Conservation (phyloP, 2,329 filamentous ascomycete genomes). For the Pezicula radicicola region DNA sequence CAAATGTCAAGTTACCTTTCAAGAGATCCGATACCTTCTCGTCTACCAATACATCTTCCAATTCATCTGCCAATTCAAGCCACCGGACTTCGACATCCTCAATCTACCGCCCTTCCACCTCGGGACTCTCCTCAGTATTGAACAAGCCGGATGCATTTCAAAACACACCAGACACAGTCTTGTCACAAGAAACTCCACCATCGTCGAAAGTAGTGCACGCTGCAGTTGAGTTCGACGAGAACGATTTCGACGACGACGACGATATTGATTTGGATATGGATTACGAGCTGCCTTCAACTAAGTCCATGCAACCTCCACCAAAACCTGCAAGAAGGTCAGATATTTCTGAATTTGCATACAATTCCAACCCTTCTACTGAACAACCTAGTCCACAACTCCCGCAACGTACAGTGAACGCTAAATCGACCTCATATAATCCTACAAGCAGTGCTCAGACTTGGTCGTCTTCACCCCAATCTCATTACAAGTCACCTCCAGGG, state of each 20-base stretch:
- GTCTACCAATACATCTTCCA: too few relatives aligned
- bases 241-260: slow-evolving; percentile 85
- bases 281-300: slow-evolving; percentile 16
- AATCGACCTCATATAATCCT: slow-evolving; percentile 8
- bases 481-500: slow-evolving; percentile 32
- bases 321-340: slow-evolving; percentile 41
- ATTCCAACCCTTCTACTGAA: not conserved
- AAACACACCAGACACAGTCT: slow-evolving; percentile 34
- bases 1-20: slow-evolving; percentile 15
- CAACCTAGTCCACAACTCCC: not conserved
- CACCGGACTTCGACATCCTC: slow-evolving; percentile 1
- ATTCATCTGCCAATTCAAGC: too few relatives aligned
- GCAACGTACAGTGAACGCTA: not conserved
- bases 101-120: slow-evolving; percentile 18
- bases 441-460: slow-evolving; percentile 28
- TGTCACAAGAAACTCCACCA: slow-evolving; percentile 27
- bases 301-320: slow-evolving; percentile 20
- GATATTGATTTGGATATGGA: slow-evolving; percentile 70
- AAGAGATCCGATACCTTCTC: slow-evolving; percentile 2
- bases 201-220: slow-evolving; percentile 18
- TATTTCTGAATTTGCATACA: slow-evolving; percentile 13
- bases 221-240: slow-evolving; percentile 62
- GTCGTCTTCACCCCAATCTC: slow-evolving; percentile 44
- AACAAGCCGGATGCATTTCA: slow-evolving; percentile 46
- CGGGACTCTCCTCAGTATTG: slow-evolving; percentile 39